A percentile compares a stretch with the other conserved stretches of the same genome.
Evolutionary conservation across 2,329 filamentous ascomycete species (phyloP).

Genomic region (Sarocladium kiliense): DNA sequence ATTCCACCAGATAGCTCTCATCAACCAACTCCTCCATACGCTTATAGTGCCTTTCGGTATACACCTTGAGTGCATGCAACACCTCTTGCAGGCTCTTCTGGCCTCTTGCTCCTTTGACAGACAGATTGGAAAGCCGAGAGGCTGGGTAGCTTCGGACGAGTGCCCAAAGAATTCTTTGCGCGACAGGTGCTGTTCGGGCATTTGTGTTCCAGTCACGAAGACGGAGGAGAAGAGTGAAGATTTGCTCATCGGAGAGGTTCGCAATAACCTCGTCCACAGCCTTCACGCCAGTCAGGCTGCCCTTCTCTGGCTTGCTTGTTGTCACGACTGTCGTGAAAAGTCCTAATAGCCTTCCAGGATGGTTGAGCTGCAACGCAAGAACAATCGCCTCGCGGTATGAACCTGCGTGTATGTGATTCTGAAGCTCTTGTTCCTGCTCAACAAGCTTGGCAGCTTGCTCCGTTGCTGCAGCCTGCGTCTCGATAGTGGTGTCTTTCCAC

Average conservation of each 20-base stretch:
- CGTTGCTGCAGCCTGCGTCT: slow-evolving; percentile 70
- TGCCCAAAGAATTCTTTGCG: slow-evolving; percentile 78
- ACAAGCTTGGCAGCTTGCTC: slow-evolving; percentile 72
- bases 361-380: slow-evolving; percentile 87
- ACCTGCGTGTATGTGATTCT: slow-evolving; percentile 84
- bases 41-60: slow-evolving; percentile 90
- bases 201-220: slow-evolving; percentile 98
- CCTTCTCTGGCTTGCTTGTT: slow-evolving; percentile 52
- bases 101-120: slow-evolving; percentile 50
- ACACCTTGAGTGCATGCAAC: slow-evolving; percentile 78
- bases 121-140: slow-evolving; percentile 67
- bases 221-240: slow-evolving; percentile 75
- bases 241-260: slow-evolving; percentile 76
- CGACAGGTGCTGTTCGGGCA: slow-evolving; percentile 75
- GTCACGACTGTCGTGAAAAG: slow-evolving; percentile 79
- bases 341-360: slow-evolving; percentile 78
- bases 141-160: slow-evolving; percentile 79
- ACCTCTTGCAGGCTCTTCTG: slow-evolving; percentile 75
- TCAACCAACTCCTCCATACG: slow-evolving; percentile 85
- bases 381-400: slow-evolving; percentile 92
- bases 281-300: slow-evolving; percentile 57
- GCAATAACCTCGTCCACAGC: slow-evolving; percentile 80
- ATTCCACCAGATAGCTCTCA: slow-evolving; percentile 91
- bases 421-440: slow-evolving; percentile 89
- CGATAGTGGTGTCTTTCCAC: slow-evolving; percentile 86